Base-by-base conservation (phyloP, 176 grass and related monocot genomes). In the Musa acuminata region DNA sequence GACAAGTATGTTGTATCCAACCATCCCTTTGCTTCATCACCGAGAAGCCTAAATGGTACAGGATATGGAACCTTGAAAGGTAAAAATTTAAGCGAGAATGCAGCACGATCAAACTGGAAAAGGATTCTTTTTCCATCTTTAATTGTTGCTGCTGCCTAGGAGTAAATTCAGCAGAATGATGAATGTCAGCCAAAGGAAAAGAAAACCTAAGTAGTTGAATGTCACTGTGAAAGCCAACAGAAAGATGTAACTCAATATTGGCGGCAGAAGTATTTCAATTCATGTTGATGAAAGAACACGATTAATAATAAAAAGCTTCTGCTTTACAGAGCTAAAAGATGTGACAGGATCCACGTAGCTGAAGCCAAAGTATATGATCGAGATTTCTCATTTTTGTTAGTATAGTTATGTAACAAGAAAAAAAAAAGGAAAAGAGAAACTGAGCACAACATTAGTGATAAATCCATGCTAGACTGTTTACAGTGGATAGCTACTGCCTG, bases 51-150 rank as follows among this genome's bases (percentile, higher is more conserved):
- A 69, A 97, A 98, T 49, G 94, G 94, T 74, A 98, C 94, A 1
- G 94, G 94, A 75, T 98, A 98, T 64, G 90, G 94, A 85, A 98
- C 90, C 76, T 98, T 98, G 71, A 98, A 93, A 81, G 94, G 94
- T 71, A 98, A 88, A 85, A 98, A 98, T 73, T 89, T 98, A 84
- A 93, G 87, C 25, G 78, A 64, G 66, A 96, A 96, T 79, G 89
- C 93, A 72, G 94, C 94, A 77, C 80, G 84, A 78, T 98, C 90
- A 85, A 98, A 93, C 71, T 85, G 83, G 76, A 98, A 97, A 69
- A 93, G 84, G 79, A 98, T 91, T 66, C 90, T 82, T 51, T 87
- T 90, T 74, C 94, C 86, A 85, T 91, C 86, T 75, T 93, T 64
- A 49, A 93, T 78, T 62, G 86, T 87, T 65, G 94, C 94, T 80